Base-by-base conservation (phyloP, 2,329 filamentous ascomycete species). In the Claviceps fusiformis region DNA sequence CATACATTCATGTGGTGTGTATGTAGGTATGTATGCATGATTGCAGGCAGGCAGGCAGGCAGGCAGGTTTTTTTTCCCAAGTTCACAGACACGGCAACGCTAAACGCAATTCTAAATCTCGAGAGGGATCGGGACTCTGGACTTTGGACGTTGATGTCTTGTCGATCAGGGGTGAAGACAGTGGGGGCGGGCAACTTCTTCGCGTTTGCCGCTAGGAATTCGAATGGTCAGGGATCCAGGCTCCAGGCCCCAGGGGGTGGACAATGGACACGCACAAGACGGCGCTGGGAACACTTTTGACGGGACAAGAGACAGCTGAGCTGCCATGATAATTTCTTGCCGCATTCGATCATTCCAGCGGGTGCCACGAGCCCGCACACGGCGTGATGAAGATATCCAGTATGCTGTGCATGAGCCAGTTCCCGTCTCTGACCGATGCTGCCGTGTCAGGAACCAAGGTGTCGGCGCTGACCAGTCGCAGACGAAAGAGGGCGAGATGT, bases 371-470 rank as follows among this genome's bases (percentile, higher is more conserved):
- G 31, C n/a, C 47, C 31, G 11, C 43, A 45, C 43, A 45, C n/a
- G 15, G 46, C 24, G 31, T 33, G 8, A n/a, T 35, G 46, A 48
- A 33, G 46, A 48, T 29, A 31, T 27, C 24, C 13, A 8, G 45
- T 49, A 35, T 50, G 47, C n/a, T 37, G 33, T 37, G 33, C 47
- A 37, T 50, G 9, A 49, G 47, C 47, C 47, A 31, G 27, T 19
- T 8, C 27, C 29, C 31, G 31, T 49, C 47, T 49, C 47, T 50
- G 53, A 55, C 53, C 53, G 53, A 46, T 39, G 43, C 51, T 53
- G 51, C 44, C 45, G 51, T 53, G 51, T 39, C 50, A 45, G 19
- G 31, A n/a, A 29, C 50, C 33, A 48, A 39, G 49, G 24, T 50
- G 49, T 29, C 39, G 31, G 35, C 24, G 49, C 49, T 15, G 48